These are phyloP conservation scores for Serendipita sp. DNA, from an alignment of 768 basidiomycete genomes.

Conservation along the genomic window DNA sequence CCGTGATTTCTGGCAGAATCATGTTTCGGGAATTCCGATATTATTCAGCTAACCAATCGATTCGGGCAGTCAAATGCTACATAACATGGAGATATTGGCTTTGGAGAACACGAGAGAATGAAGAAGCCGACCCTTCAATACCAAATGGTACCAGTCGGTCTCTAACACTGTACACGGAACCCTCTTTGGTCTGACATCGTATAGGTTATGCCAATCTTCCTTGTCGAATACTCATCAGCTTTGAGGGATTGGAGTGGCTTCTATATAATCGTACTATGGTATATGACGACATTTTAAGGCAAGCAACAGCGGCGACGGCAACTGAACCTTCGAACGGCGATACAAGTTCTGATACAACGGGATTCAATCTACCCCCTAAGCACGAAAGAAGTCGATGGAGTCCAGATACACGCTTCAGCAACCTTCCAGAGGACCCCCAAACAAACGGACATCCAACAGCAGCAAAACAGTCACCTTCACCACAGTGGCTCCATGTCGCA, in stretches of 20 bases:
- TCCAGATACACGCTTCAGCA: constrained; percentile 2
- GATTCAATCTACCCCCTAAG: constrained; percentile 20
- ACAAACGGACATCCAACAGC: background rate
- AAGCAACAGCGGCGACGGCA: background rate
- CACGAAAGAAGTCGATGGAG: constrained; percentile 2
- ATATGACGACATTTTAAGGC: constrained; percentile 61
- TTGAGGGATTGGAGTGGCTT: constrained; percentile 86
- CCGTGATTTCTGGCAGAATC: constrained; percentile 71
- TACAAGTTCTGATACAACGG: constrained; percentile 34
- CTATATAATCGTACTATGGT: constrained; percentile 80
- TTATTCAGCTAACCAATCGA: constrained; percentile 82
- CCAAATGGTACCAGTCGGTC: constrained; percentile 24
- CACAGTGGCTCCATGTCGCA: background rate
- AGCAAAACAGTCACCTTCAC: background rate
- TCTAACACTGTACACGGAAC: constrained; percentile 14
- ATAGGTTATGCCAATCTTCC: constrained; percentile 25
- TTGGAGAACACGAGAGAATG: constrained; percentile 57
- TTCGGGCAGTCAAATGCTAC: constrained; percentile 68
- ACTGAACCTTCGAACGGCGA: constrained; percentile 28
- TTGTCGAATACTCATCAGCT: constrained; percentile 64
- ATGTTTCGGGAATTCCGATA: constrained; percentile 78
- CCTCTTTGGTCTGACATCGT: background rate
- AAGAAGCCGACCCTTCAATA: constrained; percentile 37
- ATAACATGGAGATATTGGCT: constrained; percentile 94
- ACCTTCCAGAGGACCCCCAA: background rate